phyloP scores from a whole-genome alignment of 2,329 filamentous ascomycete genomes.

The Juglanconis sp. region DNA sequence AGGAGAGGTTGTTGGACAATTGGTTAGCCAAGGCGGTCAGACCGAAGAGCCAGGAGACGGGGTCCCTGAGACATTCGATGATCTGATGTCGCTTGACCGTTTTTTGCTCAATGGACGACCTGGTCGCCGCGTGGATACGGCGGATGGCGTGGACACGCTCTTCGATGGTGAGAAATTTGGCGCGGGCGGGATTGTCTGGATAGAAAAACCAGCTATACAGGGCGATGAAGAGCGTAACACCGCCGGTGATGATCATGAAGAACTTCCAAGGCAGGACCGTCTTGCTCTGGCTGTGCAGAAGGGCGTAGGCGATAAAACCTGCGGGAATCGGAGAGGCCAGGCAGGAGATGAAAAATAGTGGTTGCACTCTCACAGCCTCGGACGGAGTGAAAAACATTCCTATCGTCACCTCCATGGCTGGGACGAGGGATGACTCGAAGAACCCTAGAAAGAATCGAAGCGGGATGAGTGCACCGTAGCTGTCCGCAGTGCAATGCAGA shows the following conservation, averaged over 20 bases:
- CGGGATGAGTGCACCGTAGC: slow-evolving; percentile 34
- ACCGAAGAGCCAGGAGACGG: slow-evolving; percentile 22
- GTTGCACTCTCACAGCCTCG: slow-evolving; percentile 32
- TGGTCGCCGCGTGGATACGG: slow-evolving; percentile 29
- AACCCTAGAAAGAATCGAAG: slow-evolving; percentile 35
- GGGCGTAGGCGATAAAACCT: slow-evolving; percentile 38
- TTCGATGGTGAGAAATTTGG: slow-evolving; percentile 20
- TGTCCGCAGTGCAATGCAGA: slow-evolving; percentile 34
- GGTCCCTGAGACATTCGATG: slow-evolving; percentile 20
- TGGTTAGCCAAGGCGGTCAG: slow-evolving; percentile 31
- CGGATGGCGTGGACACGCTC: slow-evolving; percentile 23
- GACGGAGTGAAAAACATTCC: slow-evolving; percentile 36
- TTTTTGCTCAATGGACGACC: slow-evolving; percentile 36
- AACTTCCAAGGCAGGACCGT: slow-evolving; percentile 35
- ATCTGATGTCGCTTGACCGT: slow-evolving; percentile 30
- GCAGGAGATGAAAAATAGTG: slow-evolving; percentile 32
- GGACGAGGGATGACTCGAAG: slow-evolving; percentile 34
- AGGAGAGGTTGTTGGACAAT: slow-evolving; percentile 37
- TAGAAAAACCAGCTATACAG: slow-evolving; percentile 33
- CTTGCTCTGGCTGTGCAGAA: slow-evolving; percentile 32
- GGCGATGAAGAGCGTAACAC: slow-evolving; percentile 31
- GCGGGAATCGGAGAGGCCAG: slow-evolving; percentile 34
- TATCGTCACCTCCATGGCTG: slow-evolving; percentile 39
- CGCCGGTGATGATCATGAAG: slow-evolving; percentile 37
- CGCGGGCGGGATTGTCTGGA: slow-evolving; percentile 20